Evolutionary conservation across 1,284 basidiomycete species (phyloP).

Genomic region (Austroboletus novae-zelandiae): DNA sequence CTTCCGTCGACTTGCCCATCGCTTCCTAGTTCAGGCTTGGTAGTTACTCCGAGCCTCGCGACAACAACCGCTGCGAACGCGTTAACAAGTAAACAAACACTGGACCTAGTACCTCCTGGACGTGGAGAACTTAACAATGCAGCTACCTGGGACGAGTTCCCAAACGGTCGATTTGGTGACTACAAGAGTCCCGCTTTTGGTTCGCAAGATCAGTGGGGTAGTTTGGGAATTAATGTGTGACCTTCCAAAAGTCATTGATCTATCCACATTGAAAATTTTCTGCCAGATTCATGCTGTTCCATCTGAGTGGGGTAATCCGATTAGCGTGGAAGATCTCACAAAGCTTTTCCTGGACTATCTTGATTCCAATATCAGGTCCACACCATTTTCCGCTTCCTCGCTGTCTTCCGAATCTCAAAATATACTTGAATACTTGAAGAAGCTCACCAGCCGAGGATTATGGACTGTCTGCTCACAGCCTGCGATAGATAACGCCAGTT

Average conservation of each 20-base stretch:
- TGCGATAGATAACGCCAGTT: slow-evolving; percentile 79
- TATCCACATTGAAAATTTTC: neutral
- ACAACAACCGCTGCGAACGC: slow-evolving; percentile 53
- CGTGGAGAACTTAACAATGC: slow-evolving; percentile 73
- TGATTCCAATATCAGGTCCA: slow-evolving; percentile 62
- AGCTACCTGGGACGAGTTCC: slow-evolving; percentile 95
- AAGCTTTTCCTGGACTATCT: slow-evolving; percentile 81
- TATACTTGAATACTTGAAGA: slow-evolving; percentile 79
- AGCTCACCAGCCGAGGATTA: slow-evolving; percentile 75
- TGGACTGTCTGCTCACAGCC: slow-evolving; percentile 99
- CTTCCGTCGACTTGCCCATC: slow-evolving; percentile 24
- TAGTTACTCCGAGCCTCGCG: slow-evolving; percentile 50
- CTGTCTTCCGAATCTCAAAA: slow-evolving; percentile 82
- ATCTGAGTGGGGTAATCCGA: slow-evolving; percentile 82
- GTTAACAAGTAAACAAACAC: slow-evolving; percentile 46
- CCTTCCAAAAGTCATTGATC: neutral
- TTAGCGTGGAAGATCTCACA: slow-evolving; percentile 69
- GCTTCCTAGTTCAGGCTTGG: slow-evolving; percentile 38
- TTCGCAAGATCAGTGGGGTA: slow-evolving; percentile 71
- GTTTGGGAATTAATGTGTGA: slow-evolving; percentile 52
- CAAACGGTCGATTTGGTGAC: slow-evolving; percentile 98
- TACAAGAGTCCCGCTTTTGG: slow-evolving; percentile 96
- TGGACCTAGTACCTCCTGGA: slow-evolving; percentile 54
- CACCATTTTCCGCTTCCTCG: slow-evolving; percentile 89
- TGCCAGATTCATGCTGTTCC: slow-evolving; percentile 63